Percentiles rank a stretch among this genome's conserved stretches.
Evolutionary conservation across 2,329 filamentous ascomycete species (phyloP).

Genomic region (Lasiodiplodia citricola): DNA sequence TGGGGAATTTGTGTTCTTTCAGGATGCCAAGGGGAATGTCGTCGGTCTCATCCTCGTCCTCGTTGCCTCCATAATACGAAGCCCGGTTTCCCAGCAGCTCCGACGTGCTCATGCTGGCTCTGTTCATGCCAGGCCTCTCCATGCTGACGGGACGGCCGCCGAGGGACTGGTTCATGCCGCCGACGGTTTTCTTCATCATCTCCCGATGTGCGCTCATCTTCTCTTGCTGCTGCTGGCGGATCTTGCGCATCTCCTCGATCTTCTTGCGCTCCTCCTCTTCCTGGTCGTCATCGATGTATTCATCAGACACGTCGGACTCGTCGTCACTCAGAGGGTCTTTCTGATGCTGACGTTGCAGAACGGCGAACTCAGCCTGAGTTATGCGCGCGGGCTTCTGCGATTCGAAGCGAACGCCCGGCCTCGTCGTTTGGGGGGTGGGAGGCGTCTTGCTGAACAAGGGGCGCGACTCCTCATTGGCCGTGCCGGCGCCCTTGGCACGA

Average conservation of each 20-base stretch:
- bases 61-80: constrained; percentile 1
- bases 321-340: constrained; percentile 19
- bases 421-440: neutral
- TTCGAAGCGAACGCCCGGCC: constrained; percentile 17
- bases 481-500: constrained; percentile 11
- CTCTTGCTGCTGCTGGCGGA: constrained; percentile 21
- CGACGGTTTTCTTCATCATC: constrained; percentile 25
- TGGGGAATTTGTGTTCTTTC: constrained; percentile 44
- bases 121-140: constrained; percentile 20
- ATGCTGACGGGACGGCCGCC: constrained; percentile 13
- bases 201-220: constrained; percentile 25
- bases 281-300: constrained; percentile 26
- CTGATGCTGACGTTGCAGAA: constrained; percentile 18
- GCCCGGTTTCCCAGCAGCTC: constrained; percentile 17
- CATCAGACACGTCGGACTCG: constrained; percentile 16
- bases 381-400: constrained; percentile 21
- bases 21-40: constrained; percentile 47
- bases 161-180: constrained; percentile 22
- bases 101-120: constrained; percentile 19
- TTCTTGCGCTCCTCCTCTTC: constrained; percentile 27
- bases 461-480: constrained; percentile 16
- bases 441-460: constrained; percentile 22
- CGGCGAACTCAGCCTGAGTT: constrained; percentile 25
- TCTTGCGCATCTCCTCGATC: constrained; percentile 25
- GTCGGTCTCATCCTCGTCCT: constrained; percentile 31